Conservation (phyloP, 1,284 basidiomycete genomes). For the Fomitiporia mediterranea region DNA sequence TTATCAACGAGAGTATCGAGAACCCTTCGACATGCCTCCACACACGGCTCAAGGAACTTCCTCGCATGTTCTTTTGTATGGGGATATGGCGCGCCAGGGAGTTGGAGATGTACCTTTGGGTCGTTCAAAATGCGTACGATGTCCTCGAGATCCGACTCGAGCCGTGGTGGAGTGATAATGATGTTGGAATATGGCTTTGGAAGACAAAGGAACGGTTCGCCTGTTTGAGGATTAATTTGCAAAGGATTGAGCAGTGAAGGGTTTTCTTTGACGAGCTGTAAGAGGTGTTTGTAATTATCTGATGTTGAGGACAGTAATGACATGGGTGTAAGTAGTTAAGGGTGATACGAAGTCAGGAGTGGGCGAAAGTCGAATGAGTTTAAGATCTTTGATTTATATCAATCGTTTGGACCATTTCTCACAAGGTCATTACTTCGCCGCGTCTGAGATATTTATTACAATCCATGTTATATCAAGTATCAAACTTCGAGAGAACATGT, state of each 20-base stretch:
- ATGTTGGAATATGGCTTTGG: constrained; percentile 24
- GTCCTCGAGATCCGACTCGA: constrained; percentile 16
- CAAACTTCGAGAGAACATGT: too few relatives aligned
- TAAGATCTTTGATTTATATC: too few relatives aligned
- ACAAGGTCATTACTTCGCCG: too few relatives aligned
- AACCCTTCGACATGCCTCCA: constrained; percentile 4
- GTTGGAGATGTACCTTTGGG: constrained; percentile 18
- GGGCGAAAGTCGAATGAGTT: too few relatives aligned
- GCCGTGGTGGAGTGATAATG: constrained; percentile 25
- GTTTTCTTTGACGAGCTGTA: too few relatives aligned
- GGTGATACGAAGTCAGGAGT: too few relatives aligned
- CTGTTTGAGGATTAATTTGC: constrained; percentile 20
- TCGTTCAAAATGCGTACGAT: constrained; percentile 23
- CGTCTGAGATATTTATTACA: too few relatives aligned
- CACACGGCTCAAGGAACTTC: constrained; percentile 20
- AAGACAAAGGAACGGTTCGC: constrained; percentile 25
- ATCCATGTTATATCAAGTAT: not conserved
- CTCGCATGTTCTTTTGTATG: constrained; percentile 23
- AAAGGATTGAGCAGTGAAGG: too few relatives aligned
- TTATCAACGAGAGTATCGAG: constrained; percentile 9
- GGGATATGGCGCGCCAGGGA: constrained; percentile 23
- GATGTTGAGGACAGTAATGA: too few relatives aligned
- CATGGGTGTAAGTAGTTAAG: too few relatives aligned
- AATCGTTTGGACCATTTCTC: too few relatives aligned
- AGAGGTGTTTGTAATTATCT: too few relatives aligned